Conservation (phyloP, 2,329 filamentous ascomycete species). For the Colletotrichum sp. region DNA sequence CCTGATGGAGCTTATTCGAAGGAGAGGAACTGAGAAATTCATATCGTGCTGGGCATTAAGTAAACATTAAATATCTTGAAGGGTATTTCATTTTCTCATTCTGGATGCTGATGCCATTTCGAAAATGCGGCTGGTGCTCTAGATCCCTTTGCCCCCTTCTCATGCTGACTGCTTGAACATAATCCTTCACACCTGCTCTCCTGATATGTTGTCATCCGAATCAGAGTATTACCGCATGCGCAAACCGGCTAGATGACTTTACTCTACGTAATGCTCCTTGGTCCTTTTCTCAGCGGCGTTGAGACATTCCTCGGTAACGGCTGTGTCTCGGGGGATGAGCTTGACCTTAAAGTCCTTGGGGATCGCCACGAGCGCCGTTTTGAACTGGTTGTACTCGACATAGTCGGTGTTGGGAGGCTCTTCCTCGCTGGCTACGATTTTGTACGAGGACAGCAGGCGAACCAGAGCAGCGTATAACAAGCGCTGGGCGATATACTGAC, state of each 20-base stretch:
- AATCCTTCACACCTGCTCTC: not conserved
- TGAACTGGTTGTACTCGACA: slow-evolving; percentile 60
- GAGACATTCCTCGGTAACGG: not conserved
- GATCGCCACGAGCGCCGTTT: slow-evolving; percentile 65
- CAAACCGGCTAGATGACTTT: not conserved
- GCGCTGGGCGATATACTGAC: not conserved
- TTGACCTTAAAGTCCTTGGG: slow-evolving; percentile 68
- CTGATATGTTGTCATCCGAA: not conserved
- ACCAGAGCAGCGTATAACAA: not conserved
- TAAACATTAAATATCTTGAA: not conserved
- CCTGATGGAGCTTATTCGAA: not conserved
- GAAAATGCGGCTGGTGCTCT: not conserved
- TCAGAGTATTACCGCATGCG: not conserved
- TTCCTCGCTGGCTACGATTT: not conserved
- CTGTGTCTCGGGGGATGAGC: slow-evolving; percentile 36
- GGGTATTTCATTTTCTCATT: not conserved
- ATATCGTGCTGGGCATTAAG: not conserved
- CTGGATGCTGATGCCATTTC: not conserved
- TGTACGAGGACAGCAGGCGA: not conserved
- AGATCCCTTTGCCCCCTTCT: not conserved
- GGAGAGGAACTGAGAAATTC: not conserved
- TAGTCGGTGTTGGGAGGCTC: slow-evolving; percentile 53
- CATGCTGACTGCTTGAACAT: not conserved
- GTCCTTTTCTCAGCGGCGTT: not conserved
- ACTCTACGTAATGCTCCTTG: not conserved